Evolutionary conservation across 768 basidiomycete genomes (phyloP), one percentile per base, ranked within the genome.

Genomic region (Trametes cinnabarina): DNA sequence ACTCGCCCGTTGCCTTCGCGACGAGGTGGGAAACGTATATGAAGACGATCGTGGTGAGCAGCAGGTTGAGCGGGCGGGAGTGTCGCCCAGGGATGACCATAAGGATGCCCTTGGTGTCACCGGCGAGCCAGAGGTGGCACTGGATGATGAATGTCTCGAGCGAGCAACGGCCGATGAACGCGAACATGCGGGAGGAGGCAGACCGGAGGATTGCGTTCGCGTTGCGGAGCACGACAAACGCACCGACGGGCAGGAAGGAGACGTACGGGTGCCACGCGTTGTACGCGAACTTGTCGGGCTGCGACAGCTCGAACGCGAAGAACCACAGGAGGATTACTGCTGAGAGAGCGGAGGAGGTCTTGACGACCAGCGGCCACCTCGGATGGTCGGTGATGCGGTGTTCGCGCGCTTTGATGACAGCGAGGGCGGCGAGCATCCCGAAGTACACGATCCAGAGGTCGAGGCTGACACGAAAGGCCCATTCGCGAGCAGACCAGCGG

Each of bases 91-190:
- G 92, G 42, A 95, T 74, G 48, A 94, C 80, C 47, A 93, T 72
- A 22, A 96, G 78, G 57, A 95, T 78, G 17, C 90, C 88, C 69
- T 89, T 89, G 30, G 87, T 91, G 65, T 94, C 91, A 3, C 80
- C 89, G 0, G 89, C 92, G 32, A 94, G 77, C 90, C 90, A 94
- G 42, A 91, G 74, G 65, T 92, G 92, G 70, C 86, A 95, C 68
- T 96, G 93, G 57, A 95, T 82, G 67, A 95, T 88, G 71, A 94
- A 97, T 0, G 92, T 88, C 73, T 97, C 94, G 52, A 96, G 79
- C 4, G 92, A 94, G 72, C 91, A 94, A 68, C 77, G 84, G 39
- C 94, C 94, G 50, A 95, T 79, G 73, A 90, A 92, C 23, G 84
- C 84, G 74, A 94, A 95, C 26, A 83, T 72, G 14, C 75, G 77